These are phyloP conservation scores for Ophiobolus disseminans DNA, from an alignment of 2,329 filamentous ascomycete species.

Conservation along the genomic window DNA sequence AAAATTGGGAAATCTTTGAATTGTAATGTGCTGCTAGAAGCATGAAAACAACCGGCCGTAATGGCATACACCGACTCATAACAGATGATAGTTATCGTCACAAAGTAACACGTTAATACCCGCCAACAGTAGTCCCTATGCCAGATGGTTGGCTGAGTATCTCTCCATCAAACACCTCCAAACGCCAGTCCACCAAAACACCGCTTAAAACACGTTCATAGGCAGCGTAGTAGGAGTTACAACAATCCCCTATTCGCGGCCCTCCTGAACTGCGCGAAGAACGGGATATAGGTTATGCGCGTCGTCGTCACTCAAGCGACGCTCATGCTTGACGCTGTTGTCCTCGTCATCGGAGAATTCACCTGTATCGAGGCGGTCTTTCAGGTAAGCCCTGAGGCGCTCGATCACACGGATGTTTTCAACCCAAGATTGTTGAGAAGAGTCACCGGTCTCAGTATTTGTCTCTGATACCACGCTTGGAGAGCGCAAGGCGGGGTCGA, in stretches of 20 bases:
- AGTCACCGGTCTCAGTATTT: constrained; percentile 43
- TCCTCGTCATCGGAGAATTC: constrained; percentile 55
- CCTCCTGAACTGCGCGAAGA: constrained; percentile 50
- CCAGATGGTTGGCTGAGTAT: too few species aligned
- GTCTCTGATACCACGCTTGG: constrained; percentile 48
- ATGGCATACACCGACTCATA: constrained; percentile 7
- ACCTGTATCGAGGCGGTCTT: constrained; percentile 60
- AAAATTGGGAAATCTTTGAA: constrained; percentile 17
- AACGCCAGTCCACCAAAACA: constrained; percentile 18
- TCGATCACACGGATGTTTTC: constrained; percentile 71
- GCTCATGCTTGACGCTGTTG: constrained; percentile 34
- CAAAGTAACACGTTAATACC: constrained; percentile 9
- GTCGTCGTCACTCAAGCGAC: constrained; percentile 48
- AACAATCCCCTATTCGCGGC: constrained; percentile 37
- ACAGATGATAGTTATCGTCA: too few species aligned
- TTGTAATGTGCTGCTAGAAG: constrained; percentile 18
- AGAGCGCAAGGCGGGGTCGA: constrained; percentile 49
- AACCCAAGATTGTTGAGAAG: constrained; percentile 63
- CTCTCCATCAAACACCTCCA: not conserved
- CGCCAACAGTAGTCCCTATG: constrained; percentile 12
- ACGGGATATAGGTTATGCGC: constrained; percentile 51
- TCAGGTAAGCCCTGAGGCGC: constrained; percentile 64
- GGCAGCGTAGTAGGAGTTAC: not conserved
- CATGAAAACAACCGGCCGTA: constrained; percentile 12
- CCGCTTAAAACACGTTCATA: constrained; percentile 16